These are phyloP conservation scores for Suhomyces bokatorum DNA, from an alignment of 1,139 yeast species.

Conservation along the genomic window DNA sequence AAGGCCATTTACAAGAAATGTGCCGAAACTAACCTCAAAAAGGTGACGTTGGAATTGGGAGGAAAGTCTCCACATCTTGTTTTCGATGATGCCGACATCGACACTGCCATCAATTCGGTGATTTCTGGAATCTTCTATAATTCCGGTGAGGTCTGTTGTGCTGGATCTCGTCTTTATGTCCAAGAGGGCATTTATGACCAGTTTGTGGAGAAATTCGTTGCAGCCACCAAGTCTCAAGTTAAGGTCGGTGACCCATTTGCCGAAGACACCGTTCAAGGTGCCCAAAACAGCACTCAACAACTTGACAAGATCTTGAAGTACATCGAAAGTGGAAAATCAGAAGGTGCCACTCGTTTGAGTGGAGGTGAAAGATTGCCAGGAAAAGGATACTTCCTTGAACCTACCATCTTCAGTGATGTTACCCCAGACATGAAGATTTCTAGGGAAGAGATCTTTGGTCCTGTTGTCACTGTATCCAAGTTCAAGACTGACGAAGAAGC, in stretches of 20 bases:
- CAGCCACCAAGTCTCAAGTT: conserved; percentile 17
- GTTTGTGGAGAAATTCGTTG: conserved; percentile 19
- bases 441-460: conserved; percentile 33
- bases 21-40: conserved; percentile 67
- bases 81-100: conserved; percentile 70
- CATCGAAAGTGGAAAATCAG: conserved; percentile 13
- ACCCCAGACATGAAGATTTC: conserved; percentile 28
- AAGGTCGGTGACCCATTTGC: conserved; percentile 20
- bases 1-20: conserved; percentile 72
- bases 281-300: conserved; percentile 22
- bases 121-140: conserved; percentile 23
- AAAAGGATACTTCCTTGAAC: conserved; percentile 28
- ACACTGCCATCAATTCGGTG: conserved; percentile 26
- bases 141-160: conserved; percentile 26
- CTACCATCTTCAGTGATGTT: conserved; percentile 30
- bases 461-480: conserved; percentile 29
- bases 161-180: conserved; percentile 25
- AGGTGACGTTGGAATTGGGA: conserved; percentile 82
- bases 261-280: conserved; percentile 21
- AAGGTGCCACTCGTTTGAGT: conserved; percentile 26
- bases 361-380: conserved; percentile 27
- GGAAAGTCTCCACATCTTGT: conserved; percentile 85
- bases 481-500: conserved; percentile 31
- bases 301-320: conserved; percentile 22
- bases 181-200: conserved; percentile 23